phyloP scores from a whole-genome alignment of 1,284 basidiomycete genomes.

The Fomitopsis pinicola region DNA sequence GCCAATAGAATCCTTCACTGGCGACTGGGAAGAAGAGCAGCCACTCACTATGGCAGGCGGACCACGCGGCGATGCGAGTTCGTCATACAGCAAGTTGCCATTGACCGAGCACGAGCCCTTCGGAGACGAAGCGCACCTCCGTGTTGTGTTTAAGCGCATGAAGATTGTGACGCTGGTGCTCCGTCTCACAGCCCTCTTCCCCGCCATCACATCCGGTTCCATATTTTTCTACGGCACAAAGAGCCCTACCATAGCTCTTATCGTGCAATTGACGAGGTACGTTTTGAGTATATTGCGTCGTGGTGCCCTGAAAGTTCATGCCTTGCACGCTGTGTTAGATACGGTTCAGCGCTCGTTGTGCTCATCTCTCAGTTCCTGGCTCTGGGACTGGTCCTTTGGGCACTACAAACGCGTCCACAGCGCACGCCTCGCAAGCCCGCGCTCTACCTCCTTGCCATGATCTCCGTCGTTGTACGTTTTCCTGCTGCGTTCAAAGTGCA shows the following conservation, averaged over 20 bases:
- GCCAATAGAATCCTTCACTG: neutral
- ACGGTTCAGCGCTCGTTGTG: constrained; percentile 8
- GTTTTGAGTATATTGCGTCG: neutral
- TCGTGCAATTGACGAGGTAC: constrained; percentile 20
- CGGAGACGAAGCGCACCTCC: neutral
- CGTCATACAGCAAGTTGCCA: neutral
- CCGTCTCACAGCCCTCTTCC: constrained; percentile 15
- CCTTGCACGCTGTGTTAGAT: constrained; percentile 5
- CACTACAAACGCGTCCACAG: neutral
- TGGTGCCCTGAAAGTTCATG: neutral
- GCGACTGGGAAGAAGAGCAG: neutral
- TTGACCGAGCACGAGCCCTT: neutral
- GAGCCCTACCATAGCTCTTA: constrained; percentile 8
- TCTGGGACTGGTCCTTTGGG: constrained; percentile 9
- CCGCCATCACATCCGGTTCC: constrained; percentile 24
- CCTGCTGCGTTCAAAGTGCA: too few species aligned
- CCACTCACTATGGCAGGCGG: neutral
- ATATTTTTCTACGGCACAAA: constrained; percentile 18
- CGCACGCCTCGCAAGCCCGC: neutral
- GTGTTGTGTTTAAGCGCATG: constrained; percentile 23
- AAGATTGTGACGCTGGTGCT: constrained; percentile 10
- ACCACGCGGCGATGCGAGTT: neutral
- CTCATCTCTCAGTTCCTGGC: neutral
- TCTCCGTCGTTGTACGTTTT: neutral
- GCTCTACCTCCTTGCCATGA: neutral